Percentiles rank a stretch among this genome's conserved stretches.
Evolutionary conservation across 2,329 filamentous ascomycete genomes (phyloP).

Genomic region (Pseudogymnoascus destructans): DNA sequence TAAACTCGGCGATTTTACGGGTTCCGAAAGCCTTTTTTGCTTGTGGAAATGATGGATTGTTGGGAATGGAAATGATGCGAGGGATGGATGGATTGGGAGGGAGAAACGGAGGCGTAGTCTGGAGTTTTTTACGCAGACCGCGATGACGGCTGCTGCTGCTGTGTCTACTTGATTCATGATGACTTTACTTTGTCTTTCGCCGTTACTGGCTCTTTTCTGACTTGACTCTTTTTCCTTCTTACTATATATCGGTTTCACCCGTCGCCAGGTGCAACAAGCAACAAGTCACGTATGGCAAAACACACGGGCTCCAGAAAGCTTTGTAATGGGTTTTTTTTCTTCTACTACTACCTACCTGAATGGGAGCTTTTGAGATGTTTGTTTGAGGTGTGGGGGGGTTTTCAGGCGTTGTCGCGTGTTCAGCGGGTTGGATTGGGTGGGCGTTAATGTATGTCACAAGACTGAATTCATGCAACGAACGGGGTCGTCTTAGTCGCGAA

Average conservation of each 20-base stretch:
- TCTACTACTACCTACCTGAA: background rate
- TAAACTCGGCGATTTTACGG: background rate
- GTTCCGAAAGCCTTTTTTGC: background rate
- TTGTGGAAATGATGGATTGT: background rate
- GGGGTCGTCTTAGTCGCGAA: background rate
- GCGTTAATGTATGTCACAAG: slow-evolving; percentile 5
- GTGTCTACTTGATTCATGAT: slow-evolving; percentile 6
- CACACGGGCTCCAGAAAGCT: slow-evolving; percentile 15
- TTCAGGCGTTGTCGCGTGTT: slow-evolving; percentile 1
- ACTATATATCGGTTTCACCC: background rate
- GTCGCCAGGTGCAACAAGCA: slow-evolving; percentile 8
- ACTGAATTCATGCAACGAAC: background rate
- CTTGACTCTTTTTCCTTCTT: background rate
- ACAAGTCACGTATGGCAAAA: background rate
- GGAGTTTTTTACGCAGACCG: background rate
- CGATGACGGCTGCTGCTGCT: background rate
- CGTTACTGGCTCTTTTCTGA: background rate
- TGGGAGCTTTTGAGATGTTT: background rate
- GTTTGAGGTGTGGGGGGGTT: background rate
- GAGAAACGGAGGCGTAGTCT: background rate
- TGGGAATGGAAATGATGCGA: background rate
- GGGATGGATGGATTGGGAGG: background rate
- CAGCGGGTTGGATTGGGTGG: background rate
- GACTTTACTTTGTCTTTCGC: background rate
- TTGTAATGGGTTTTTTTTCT: slow-evolving; percentile 15